Base-by-base conservation (phyloP, 805 yeast genomes). In the Jamesozyma gamospora region DNA sequence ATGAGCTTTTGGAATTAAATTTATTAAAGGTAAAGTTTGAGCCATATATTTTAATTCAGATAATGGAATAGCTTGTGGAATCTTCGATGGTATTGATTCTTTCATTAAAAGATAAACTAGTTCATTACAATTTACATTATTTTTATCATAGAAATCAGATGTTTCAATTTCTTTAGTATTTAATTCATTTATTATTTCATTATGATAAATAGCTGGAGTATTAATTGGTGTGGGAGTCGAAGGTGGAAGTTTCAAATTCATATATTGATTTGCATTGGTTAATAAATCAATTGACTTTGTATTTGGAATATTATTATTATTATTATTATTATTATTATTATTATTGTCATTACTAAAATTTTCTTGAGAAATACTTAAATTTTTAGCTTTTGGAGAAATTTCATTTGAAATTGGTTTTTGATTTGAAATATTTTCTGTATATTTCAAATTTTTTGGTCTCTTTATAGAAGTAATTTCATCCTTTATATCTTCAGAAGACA, bases 11-110 rank as follows among this genome's bases (percentile, higher is more conserved):
- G 94, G 86, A 25, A 92, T 65, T 16, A 90, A 66, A 49, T 82
- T 85, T 6, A 83, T 78, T 34, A 88, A 62, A 0, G 96, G 97
- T 33, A 87, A 66, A 0, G 95, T 82, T 55, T 90, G 96, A 1
- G 95, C 83, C 39, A 84, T 72, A 52, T 86, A 87, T 53, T 82
- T 84, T 25, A 90, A 63, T 52, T 92, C 96, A 0, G 95, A 84
- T 44, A 90, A 65, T 1, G 96, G 80, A 7, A 76, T 63, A 3
- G 77, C 70, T 35, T 73, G 75, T 0, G 77, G 67, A 9, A 75
- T 64, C 45, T 71, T 72, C 5, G 75, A 71, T 1, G 82, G 82
- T 16, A 67, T 56, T 2, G 51, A 56, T 35, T 72, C 78, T 13
- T 74, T 74, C 66, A 73, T 62, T 7, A 74, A 37, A 41, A 74